Evolutionary conservation across 2,329 filamentous ascomycete genomes (phyloP).

Genomic region (Nannizziopsis barbatae): DNA sequence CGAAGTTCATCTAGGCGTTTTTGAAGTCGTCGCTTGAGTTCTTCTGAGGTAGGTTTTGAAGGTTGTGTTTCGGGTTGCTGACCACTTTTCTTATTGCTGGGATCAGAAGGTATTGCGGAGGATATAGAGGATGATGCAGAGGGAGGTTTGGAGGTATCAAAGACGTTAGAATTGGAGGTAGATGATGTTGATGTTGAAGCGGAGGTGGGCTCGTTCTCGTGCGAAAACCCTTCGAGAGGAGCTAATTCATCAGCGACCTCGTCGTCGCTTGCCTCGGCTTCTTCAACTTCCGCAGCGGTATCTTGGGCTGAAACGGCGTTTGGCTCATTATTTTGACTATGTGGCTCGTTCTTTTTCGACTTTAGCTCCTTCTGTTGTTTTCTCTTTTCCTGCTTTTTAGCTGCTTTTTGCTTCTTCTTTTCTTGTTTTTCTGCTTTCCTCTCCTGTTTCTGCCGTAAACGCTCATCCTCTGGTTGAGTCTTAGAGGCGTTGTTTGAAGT

Average conservation of each 20-base stretch:
- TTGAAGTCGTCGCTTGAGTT: constrained; percentile 65
- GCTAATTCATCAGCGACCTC: constrained; percentile 31
- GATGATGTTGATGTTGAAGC: constrained; percentile 34
- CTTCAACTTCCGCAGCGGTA: background rate
- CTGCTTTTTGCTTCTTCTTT: constrained; percentile 17
- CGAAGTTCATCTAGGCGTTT: constrained; percentile 77
- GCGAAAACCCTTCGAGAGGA: constrained; percentile 40
- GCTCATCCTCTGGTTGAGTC: constrained; percentile 11
- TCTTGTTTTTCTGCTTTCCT: constrained; percentile 17
- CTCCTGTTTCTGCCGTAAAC: constrained; percentile 4
- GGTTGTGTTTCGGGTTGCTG: constrained; percentile 39
- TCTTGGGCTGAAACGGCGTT: constrained; percentile 6
- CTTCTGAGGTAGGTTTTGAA: constrained; percentile 57
- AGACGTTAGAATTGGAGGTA: constrained; percentile 44
- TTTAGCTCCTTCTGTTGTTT: constrained; percentile 17
- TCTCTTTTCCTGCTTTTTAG: constrained; percentile 15
- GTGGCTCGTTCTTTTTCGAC: constrained; percentile 18
- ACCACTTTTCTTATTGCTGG: constrained; percentile 16
- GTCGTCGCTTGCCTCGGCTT: constrained; percentile 17
- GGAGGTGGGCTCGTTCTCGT: constrained; percentile 31
- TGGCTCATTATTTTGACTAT: constrained; percentile 15
- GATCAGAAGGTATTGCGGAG: constrained; percentile 44
- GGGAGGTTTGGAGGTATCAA: constrained; percentile 43
- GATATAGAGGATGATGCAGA: constrained; percentile 56
- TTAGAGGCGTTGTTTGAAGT: constrained; percentile 18